These are phyloP conservation scores for Eleusine coracana DNA, from an alignment of 176 grass and related monocot genomes.

Conservation along the genomic window DNA sequence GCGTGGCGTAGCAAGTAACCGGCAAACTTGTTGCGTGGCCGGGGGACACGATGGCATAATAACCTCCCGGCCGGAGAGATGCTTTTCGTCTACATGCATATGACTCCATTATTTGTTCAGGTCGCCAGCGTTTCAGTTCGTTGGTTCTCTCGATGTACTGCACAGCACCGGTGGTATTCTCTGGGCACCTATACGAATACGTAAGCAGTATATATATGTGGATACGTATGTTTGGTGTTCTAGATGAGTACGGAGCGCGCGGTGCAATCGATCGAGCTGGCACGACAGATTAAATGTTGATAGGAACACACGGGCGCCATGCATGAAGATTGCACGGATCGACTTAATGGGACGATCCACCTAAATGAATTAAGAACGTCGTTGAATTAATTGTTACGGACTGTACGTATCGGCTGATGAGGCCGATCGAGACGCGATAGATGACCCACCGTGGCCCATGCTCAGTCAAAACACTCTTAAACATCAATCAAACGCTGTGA, in stretches of 20 bases:
- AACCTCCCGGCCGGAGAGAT: background rate
- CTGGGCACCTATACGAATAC: background rate
- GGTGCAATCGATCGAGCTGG: background rate
- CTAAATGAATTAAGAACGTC: slow-evolving; percentile 10
- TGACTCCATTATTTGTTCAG: slow-evolving; percentile 24
- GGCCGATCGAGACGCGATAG: background rate
- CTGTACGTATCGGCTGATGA: background rate
- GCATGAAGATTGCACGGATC: background rate
- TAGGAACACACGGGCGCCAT: background rate
- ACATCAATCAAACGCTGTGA: too few species aligned
- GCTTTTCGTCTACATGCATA: background rate
- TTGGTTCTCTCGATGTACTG: too few species aligned
- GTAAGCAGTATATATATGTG: background rate
- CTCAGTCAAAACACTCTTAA: background rate
- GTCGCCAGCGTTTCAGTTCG: background rate
- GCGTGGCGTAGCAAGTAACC: slow-evolving; percentile 1
- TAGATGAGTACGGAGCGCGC: background rate
- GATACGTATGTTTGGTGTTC: background rate
- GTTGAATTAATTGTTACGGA: slow-evolving; percentile 6
- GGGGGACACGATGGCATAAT: slow-evolving; percentile 23
- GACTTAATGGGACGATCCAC: background rate
- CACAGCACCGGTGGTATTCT: too few species aligned
- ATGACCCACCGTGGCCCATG: background rate
- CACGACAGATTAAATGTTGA: background rate
- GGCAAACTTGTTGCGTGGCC: slow-evolving; percentile 27